Evolutionary conservation across 108 stramenopile species (phyloP), one percentile per base, ranked within the genome.

Genomic region (Schizochytrium sp.): DNA sequence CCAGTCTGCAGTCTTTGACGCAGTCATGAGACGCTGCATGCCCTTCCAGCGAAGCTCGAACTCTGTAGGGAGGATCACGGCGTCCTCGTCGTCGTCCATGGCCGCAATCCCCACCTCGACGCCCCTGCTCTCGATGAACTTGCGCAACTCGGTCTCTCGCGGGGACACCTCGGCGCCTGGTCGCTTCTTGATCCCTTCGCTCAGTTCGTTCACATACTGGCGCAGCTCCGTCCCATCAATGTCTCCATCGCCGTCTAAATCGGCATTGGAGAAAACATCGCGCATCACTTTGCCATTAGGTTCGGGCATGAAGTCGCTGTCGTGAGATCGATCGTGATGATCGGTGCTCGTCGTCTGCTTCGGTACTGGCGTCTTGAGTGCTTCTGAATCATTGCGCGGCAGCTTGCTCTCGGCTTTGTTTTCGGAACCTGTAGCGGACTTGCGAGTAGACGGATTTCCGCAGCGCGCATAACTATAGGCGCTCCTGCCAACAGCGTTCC

Each of bases 21-120:
- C 45, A 6, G 76, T 83, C 76, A 83, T 83, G 23, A 83, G 76
- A 53, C 76, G 48, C 76, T 83, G 76, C 76, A 83, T 53, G 51
- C 76, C 76, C 28, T 53, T 83, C 76, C 76, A 83, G 45, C 51
- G 76, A 53, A 53, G 45, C 28, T 83, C 76, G 25, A 83, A 83
- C 28, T 83, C 76, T 53, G n/a, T 23, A 0, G 76, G 76, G 18
- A 47, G 76, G 48, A 83, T 83, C n/a, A 47, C 51, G 6, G n/a
- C 48, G 51, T 83, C 76, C 28, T 83, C 48, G 51, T 83, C 51
- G 28, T 28, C 51, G 51, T 83, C 76, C 76, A 83, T 53, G 28
- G 76, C 45, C 6, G 23, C 48, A 12, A 83, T 83, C 16, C 76
- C 76, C 6, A 47, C 51, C 51, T 83, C 48, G n/a, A 53, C 76